Conservation (phyloP, 768 basidiomycete species). For the Lanmaoa pseudosensibilis region DNA sequence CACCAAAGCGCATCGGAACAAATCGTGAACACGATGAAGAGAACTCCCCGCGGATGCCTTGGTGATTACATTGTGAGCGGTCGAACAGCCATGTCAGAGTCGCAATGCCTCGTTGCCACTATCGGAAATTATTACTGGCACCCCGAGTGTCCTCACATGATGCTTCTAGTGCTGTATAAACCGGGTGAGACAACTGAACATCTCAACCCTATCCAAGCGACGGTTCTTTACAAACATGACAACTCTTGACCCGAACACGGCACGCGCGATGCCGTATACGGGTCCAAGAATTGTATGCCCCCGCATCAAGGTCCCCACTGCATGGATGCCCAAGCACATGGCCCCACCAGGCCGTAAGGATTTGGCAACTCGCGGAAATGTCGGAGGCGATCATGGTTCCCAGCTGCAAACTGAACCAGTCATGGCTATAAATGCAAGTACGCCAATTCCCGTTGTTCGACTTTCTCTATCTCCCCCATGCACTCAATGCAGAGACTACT, state of each 20-base stretch:
- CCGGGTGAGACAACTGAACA: background rate
- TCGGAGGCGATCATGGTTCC: slow-evolving; percentile 1
- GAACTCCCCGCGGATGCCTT: background rate
- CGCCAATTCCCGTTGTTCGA: background rate
- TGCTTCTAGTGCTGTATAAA: background rate
- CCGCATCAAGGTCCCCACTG: background rate
- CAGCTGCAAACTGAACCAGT: background rate
- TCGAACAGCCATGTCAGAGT: background rate
- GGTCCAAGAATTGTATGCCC: background rate
- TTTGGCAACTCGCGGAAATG: slow-evolving; percentile 6
- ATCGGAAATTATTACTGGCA: background rate
- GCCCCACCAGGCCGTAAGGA: background rate
- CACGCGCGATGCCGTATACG: background rate
- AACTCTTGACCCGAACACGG: background rate
- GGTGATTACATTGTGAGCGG: background rate
- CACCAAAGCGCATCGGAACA: background rate
- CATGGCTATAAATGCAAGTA: slow-evolving; percentile 19
- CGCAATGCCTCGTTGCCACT: background rate
- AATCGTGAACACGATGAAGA: background rate
- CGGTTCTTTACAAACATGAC: background rate
- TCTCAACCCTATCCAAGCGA: background rate
- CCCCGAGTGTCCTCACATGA: background rate
- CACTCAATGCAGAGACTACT: slow-evolving; percentile 20
- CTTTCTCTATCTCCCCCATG: slow-evolving; percentile 46
- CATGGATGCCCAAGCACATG: slow-evolving; percentile 1